Evolutionary conservation across 2,329 filamentous ascomycete species (phyloP).

Genomic region (Fusarium torulosum): DNA sequence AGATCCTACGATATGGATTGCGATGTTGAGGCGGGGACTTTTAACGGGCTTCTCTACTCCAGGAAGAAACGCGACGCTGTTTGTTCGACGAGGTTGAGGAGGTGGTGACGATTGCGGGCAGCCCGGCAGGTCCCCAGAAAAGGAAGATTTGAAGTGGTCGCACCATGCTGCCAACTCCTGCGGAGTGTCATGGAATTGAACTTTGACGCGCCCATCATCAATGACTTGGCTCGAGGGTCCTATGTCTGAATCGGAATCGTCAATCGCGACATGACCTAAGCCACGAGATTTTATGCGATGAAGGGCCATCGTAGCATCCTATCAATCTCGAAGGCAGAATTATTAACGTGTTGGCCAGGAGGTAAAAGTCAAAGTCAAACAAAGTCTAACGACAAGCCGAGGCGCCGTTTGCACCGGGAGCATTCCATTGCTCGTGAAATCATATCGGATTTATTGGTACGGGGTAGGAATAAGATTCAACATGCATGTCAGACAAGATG

Average conservation of each 20-base stretch:
- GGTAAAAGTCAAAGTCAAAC: neutral
- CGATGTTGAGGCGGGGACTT: constrained; percentile 49
- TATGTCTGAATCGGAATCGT: constrained; percentile 36
- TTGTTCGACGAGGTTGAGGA: constrained; percentile 38
- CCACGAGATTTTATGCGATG: constrained; percentile 48
- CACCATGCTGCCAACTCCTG: constrained; percentile 47
- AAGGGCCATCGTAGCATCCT: constrained; percentile 43
- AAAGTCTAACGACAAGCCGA: neutral
- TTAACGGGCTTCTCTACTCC: constrained; percentile 30
- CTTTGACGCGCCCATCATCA: constrained; percentile 50
- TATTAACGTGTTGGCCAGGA: neutral
- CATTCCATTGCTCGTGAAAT: constrained; percentile 7
- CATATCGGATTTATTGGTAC: constrained; percentile 14
- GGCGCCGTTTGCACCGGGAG: neutral
- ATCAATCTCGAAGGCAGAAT: neutral
- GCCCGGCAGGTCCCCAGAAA: constrained; percentile 14
- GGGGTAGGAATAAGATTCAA: neutral
- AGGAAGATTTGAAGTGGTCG: constrained; percentile 37
- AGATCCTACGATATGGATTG: constrained; percentile 53
- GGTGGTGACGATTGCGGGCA: constrained; percentile 27
- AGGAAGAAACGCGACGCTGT: constrained; percentile 36
- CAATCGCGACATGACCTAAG: constrained; percentile 46
- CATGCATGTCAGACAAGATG: neutral
- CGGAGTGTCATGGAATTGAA: constrained; percentile 50
- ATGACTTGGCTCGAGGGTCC: constrained; percentile 47